Conservation (phyloP, 2,329 filamentous ascomycete genomes). For the Tolypocladium tundrense region DNA sequence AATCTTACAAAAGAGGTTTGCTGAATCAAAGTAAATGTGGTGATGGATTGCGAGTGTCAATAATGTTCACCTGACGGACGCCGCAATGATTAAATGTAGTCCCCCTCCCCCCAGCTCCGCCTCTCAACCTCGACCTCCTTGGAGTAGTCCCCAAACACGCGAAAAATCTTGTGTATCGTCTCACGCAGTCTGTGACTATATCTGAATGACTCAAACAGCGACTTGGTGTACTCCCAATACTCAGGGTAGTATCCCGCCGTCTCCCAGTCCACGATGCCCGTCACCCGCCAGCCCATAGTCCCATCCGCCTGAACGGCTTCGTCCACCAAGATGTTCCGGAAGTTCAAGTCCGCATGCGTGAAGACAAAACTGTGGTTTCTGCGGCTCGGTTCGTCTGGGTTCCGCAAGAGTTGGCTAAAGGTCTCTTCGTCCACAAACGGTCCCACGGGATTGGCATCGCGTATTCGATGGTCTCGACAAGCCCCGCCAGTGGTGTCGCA, state of each 20-base stretch:
- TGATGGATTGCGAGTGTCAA: too few species aligned
- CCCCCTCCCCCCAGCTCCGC: neutral
- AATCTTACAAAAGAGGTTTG: too few species aligned
- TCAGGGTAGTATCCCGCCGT: neutral
- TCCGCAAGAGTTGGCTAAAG: neutral
- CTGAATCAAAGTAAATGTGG: too few species aligned
- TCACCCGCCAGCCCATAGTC: neutral
- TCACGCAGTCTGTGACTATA: neutral
- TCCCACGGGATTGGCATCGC: neutral
- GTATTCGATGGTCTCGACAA: neutral
- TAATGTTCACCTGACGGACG: neutral
- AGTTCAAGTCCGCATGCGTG: neutral
- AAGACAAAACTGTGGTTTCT: neutral
- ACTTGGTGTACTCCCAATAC: neutral
- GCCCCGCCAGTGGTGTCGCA: neutral
- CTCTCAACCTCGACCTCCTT: neutral
- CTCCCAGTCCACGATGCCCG: neutral
- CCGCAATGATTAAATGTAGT: neutral
- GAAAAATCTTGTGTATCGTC: neutral
- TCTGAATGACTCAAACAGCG: neutral
- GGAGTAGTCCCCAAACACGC: neutral
- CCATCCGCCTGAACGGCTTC: neutral
- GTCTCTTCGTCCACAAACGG: neutral
- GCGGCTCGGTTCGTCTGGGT: neutral
- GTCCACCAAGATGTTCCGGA: neutral